Evolutionary conservation across 2,329 filamentous ascomycete species (phyloP).

Genomic region (Colletotrichum tofieldiae): DNA sequence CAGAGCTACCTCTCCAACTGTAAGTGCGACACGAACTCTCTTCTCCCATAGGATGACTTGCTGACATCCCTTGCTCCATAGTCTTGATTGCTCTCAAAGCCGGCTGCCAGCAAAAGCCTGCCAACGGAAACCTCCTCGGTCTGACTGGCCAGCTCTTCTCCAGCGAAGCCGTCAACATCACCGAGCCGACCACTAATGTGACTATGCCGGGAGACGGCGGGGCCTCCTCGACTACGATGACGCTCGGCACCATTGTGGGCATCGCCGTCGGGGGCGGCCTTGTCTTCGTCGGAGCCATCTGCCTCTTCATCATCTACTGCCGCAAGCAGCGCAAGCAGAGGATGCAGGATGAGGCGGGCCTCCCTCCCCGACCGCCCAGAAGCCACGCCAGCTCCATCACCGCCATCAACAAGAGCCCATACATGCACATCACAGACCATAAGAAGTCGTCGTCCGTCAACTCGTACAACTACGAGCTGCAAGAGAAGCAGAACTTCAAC

Average conservation of each 20-base stretch:
- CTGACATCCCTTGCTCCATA: no score
- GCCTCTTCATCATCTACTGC: slow-evolving; percentile 65
- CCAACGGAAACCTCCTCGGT: slow-evolving; percentile 54
- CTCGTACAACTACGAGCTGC: slow-evolving; percentile 45
- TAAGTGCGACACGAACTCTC: no score
- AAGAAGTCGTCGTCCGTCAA: slow-evolving; percentile 48
- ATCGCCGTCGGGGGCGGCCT: slow-evolving; percentile 65
- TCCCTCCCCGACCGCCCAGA: slow-evolving; percentile 40
- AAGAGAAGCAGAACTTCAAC: slow-evolving; percentile 46
- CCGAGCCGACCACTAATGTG: slow-evolving; percentile 47
- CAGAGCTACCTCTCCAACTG: slow-evolving; percentile 66
- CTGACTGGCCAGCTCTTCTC: slow-evolving; percentile 63
- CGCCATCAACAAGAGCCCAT: slow-evolving; percentile 42
- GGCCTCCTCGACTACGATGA: slow-evolving; percentile 53
- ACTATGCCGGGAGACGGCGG: slow-evolving; percentile 48
- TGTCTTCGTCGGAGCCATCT: slow-evolving; percentile 58
- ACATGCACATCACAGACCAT: slow-evolving; percentile 46
- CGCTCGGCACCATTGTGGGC: slow-evolving; percentile 67
- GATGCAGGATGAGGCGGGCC: slow-evolving; percentile 46
- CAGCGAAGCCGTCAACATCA: slow-evolving; percentile 56
- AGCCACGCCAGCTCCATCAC: slow-evolving; percentile 42
- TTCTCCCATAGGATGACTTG: no score
- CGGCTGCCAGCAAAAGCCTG: slow-evolving; percentile 63
- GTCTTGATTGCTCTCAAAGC: slow-evolving; percentile 64
- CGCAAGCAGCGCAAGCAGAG: slow-evolving; percentile 57